phyloP scores from a whole-genome alignment of 148 eudicot species.

The Rhododendron griersonianum region DNA sequence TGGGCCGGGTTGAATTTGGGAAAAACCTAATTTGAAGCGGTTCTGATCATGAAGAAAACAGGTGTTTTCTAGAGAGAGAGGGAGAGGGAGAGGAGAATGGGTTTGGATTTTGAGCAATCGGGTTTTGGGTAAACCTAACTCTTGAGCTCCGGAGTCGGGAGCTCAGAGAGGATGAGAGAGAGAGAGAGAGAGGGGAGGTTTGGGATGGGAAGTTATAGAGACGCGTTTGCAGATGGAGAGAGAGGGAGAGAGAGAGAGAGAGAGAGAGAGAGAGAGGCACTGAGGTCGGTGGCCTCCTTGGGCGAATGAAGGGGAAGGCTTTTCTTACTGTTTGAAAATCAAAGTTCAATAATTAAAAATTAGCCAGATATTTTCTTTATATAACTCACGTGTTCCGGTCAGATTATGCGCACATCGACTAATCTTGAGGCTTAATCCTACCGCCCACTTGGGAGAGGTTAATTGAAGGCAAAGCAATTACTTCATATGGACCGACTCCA shows the following conservation, averaged over 20 bases:
- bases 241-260: neutral
- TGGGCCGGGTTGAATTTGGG: neutral
- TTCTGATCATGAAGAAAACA: neutral
- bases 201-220: neutral
- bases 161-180: neutral
- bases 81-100: neutral
- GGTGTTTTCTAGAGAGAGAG: neutral
- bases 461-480: neutral
- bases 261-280: slow-evolving; percentile 5
- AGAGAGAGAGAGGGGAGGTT: neutral
- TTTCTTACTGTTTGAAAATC: neutral
- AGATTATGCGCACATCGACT: too few species aligned
- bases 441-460: rapidly evolving
- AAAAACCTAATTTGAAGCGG: neutral
- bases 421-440: too few species aligned
- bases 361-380: neutral
- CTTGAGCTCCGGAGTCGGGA: neutral
- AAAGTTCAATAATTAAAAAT: neutral
- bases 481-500: too few species aligned
- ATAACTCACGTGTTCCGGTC: too few species aligned
- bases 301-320: neutral
- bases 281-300: slow-evolving; percentile 11
- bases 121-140: neutral
- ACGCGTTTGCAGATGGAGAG: neutral
- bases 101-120: neutral